Conservation (phyloP, 1,284 basidiomycete species). For the Fomitopsis schrenkii region DNA sequence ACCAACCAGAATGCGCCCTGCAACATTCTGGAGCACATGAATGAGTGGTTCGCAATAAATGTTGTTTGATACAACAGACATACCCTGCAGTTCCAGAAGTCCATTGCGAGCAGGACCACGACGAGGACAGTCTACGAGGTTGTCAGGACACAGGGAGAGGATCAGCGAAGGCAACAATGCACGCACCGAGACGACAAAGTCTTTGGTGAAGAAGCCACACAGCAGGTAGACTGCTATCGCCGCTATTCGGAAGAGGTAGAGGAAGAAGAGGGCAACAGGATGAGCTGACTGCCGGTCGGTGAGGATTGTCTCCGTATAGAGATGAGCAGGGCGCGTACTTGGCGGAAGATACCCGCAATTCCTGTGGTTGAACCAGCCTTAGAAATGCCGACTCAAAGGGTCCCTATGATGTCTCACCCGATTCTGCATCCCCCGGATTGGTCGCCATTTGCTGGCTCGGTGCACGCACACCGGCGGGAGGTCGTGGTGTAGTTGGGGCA, state of each 20-base stretch:
- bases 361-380: slow-evolving; percentile 36
- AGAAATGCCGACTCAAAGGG: slow-evolving; percentile 3
- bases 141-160: neutral
- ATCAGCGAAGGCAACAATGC: neutral
- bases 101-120: slow-evolving; percentile 87
- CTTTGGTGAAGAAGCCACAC: slow-evolving; percentile 81
- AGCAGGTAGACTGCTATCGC: slow-evolving; percentile 88
- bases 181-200: slow-evolving; percentile 85
- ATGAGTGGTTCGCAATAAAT: neutral
- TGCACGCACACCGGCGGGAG: slow-evolving; percentile 43
- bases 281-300: slow-evolving; percentile 63
- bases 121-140: slow-evolving; percentile 76
- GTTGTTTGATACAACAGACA: slow-evolving; percentile 19
- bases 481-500: slow-evolving; percentile 22
- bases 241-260: slow-evolving; percentile 82
- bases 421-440: slow-evolving; percentile 61
- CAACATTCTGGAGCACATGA: slow-evolving; percentile 65
- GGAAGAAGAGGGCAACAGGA: slow-evolving; percentile 76
- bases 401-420: slow-evolving; percentile 41
- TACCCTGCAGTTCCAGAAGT: slow-evolving; percentile 95
- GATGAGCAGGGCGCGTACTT: slow-evolving; percentile 39
- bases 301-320: neutral
- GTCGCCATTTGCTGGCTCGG: slow-evolving; percentile 41
- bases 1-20: slow-evolving; percentile 87
- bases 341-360: slow-evolving; percentile 69